Percentiles rank a stretch among this genome's conserved stretches.
phyloP scores from a whole-genome alignment of 352 stramenopile species.

The Phytophthora hibernalis region DNA sequence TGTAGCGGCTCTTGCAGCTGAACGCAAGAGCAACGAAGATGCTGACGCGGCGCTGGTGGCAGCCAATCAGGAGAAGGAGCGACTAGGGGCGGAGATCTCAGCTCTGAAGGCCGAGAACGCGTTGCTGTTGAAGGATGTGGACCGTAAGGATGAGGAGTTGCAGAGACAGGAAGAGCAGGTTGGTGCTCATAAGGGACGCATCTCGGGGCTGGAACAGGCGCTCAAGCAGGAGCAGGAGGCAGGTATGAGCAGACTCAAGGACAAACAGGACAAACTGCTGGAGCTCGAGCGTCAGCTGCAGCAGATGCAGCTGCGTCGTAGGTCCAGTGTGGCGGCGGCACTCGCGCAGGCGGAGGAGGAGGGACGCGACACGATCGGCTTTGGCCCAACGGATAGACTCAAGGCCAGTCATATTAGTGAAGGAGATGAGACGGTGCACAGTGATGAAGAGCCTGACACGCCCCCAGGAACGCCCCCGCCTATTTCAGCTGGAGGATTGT shows the following conservation, averaged over 20 bases:
- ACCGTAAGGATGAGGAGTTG: slow-evolving; percentile 70
- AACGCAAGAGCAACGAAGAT: slow-evolving; percentile 47
- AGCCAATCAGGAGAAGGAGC: slow-evolving; percentile 54
- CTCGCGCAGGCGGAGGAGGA: slow-evolving; percentile 48
- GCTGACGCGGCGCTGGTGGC: slow-evolving; percentile 51
- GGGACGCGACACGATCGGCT: slow-evolving; percentile 44
- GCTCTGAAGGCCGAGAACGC: slow-evolving; percentile 76
- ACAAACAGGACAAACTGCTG: slow-evolving; percentile 78
- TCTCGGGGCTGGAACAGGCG: slow-evolving; percentile 58
- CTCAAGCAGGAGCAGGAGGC: slow-evolving; percentile 73
- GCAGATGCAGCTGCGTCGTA: slow-evolving; percentile 61
- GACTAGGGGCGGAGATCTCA: slow-evolving; percentile 54
- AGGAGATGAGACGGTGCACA: slow-evolving; percentile 36
- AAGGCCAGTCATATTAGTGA: slow-evolving; percentile 39
- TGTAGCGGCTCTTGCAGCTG: slow-evolving; percentile 33
- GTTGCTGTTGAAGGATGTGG: slow-evolving; percentile 77
- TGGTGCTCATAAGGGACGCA: slow-evolving; percentile 65
- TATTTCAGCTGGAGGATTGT: slow-evolving; percentile 59
- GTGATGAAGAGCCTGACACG: slow-evolving; percentile 69
- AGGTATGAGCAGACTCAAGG: slow-evolving; percentile 64
- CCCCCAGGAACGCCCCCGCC: slow-evolving; percentile 79
- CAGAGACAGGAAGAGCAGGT: slow-evolving; percentile 77
- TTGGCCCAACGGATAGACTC: slow-evolving; percentile 51
- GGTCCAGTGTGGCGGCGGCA: slow-evolving; percentile 57
- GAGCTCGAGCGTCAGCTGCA: slow-evolving; percentile 70